Percentiles rank a stretch among this genome's conserved stretches.
These are phyloP conservation scores for Escallonia rubra DNA, from an alignment of 129 eudicot genomes.

Conservation along the genomic window DNA sequence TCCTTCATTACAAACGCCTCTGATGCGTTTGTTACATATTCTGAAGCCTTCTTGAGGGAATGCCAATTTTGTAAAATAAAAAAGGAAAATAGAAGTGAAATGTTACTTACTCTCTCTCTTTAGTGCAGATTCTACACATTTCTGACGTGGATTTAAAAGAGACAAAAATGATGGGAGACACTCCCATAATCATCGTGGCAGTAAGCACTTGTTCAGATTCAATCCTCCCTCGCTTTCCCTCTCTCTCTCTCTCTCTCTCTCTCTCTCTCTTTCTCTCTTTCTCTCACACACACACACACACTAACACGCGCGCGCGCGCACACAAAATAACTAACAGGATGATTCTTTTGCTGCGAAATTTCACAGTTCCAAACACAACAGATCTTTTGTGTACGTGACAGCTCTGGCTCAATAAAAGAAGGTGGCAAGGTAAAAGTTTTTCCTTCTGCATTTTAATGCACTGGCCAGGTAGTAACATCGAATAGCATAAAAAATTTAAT, in stretches of 20 bases:
- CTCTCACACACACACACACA: neutral
- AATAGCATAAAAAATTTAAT: no score
- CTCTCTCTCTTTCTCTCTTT: neutral
- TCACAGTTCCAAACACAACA: conserved; percentile 95
- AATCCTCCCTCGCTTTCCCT: neutral
- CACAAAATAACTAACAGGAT: neutral
- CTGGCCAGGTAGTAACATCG: neutral
- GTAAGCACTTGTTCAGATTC: conserved; percentile 21
- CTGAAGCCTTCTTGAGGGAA: no score
- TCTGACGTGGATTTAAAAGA: conserved; percentile 90
- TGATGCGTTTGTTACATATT: no score
- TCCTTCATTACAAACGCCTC: no score
- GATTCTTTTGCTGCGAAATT: neutral
- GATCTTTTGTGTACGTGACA: conserved; percentile 82
- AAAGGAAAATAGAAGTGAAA: neutral
- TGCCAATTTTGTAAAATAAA: no score
- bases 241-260: neutral
- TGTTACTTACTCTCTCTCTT: conserved; percentile 10
- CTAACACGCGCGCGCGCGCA: no score
- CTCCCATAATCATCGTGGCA: conserved; percentile 75
- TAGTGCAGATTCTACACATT: conserved; percentile 80
- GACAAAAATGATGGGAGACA: conserved; percentile 93
- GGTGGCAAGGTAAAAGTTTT: conserved; percentile 69
- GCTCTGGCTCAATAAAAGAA: conserved; percentile 69
- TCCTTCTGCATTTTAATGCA: neutral